Evolutionary conservation across 345 rosid species (phyloP).

Genomic region (Salix brachista): DNA sequence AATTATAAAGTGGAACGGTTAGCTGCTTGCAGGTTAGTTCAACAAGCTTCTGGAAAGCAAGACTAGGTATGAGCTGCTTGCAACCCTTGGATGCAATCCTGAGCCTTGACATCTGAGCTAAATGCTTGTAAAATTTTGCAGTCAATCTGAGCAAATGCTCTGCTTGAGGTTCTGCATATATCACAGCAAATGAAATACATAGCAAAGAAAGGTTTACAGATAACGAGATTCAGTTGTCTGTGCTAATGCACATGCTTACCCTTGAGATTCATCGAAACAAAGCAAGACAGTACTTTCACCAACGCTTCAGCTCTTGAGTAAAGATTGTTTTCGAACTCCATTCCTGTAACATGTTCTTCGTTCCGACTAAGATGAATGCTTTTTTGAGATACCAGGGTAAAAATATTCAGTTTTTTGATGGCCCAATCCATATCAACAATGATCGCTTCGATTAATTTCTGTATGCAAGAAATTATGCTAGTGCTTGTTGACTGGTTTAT

Average conservation of each 20-base stretch:
- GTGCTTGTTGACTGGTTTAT: constrained; percentile 50
- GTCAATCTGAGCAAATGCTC: constrained; percentile 56
- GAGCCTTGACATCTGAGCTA: constrained; percentile 71
- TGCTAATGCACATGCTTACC: constrained; percentile 37
- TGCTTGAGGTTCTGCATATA: constrained; percentile 62
- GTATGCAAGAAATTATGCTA: constrained; percentile 45
- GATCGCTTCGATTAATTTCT: constrained; percentile 49
- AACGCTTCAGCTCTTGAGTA: constrained; percentile 57
- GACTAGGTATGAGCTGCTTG: constrained; percentile 67
- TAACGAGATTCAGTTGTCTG: neutral
- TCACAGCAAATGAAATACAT: constrained; percentile 9
- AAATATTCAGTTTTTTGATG: constrained; percentile 47
- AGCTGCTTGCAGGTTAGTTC: constrained; percentile 75
- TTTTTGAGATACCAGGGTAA: constrained; percentile 38
- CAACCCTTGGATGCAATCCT: constrained; percentile 69
- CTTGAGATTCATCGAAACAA: constrained; percentile 63
- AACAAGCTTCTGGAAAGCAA: constrained; percentile 66
- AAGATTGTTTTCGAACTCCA: constrained; percentile 52
- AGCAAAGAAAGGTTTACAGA: constrained; percentile 1
- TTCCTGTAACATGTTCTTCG: constrained; percentile 33
- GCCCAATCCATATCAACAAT: constrained; percentile 65
- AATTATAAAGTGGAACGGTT: constrained; percentile 63
- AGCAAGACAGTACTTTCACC: constrained; percentile 56
- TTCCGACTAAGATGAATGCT: constrained; percentile 26
- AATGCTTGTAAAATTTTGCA: constrained; percentile 63